These are phyloP conservation scores for Hirschfeldia incana DNA, from an alignment of 345 rosid species.

Conservation along the genomic window DNA sequence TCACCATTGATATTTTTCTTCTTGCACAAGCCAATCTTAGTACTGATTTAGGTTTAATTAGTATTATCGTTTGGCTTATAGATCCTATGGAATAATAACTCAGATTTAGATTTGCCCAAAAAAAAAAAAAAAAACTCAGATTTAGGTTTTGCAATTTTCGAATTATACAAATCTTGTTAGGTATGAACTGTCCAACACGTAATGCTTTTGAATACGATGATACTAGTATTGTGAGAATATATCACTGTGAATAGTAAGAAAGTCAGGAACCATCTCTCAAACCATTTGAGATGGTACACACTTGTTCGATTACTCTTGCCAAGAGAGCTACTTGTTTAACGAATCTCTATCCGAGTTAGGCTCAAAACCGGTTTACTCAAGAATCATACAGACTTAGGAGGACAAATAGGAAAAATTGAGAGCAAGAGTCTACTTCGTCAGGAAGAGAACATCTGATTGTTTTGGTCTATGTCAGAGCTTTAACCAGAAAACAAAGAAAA, in stretches of 20 bases:
- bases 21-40: not conserved
- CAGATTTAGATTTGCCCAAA: not conserved
- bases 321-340: conserved; percentile 12
- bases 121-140: too few species aligned
- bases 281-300: conserved; percentile 38
- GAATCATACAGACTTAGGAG: too few species aligned
- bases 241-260: too few species aligned
- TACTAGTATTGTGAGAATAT: too few species aligned
- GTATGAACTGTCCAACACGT: not conserved
- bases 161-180: not conserved
- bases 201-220: too few species aligned
- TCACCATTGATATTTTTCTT: not conserved
- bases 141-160: too few species aligned
- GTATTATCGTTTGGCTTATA: not conserved
- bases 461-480: not conserved
- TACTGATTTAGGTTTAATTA: not conserved
- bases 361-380: not conserved
- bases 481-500: not conserved
- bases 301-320: conserved; percentile 69
- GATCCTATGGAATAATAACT: not conserved
- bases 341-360: not conserved
- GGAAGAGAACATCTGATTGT: not conserved
- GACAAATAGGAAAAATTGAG: not conserved
- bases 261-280: too few species aligned
- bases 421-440: not conserved